A percentile compares a stretch with the other conserved stretches of the same genome.
Conservation (phyloP, 306 rosid genomes). For the Oxytropis ochrocephala region DNA sequence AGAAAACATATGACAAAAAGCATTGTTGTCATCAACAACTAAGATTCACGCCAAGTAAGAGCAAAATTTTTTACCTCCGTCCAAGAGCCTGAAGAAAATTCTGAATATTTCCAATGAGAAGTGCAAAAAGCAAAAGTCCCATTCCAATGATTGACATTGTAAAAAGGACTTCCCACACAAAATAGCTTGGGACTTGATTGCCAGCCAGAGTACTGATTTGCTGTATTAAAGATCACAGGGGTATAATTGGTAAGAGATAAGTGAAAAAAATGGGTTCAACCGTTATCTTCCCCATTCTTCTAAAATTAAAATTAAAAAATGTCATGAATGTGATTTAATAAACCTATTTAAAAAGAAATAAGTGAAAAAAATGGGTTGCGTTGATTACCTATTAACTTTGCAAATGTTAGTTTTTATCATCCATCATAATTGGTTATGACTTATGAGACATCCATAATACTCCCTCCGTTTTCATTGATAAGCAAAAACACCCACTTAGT, state of each 20-base stretch:
- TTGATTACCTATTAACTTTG: neutral
- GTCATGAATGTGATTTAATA: neutral
- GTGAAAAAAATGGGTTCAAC: too few relatives aligned
- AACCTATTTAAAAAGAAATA: neutral
- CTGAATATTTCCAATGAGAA: slow-evolving; percentile 88
- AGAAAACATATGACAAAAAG: neutral
- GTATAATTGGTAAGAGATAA: neutral
- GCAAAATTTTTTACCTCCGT: slow-evolving; percentile 42
- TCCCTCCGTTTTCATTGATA: too few relatives aligned
- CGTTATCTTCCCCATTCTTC: neutral
- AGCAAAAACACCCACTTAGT: too few relatives aligned
- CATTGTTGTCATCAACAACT: neutral
- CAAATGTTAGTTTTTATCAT: neutral
- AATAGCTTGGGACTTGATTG: slow-evolving; percentile 69
- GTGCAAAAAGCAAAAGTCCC: slow-evolving; percentile 85
- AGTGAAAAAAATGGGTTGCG: neutral
- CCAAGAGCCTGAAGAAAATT: slow-evolving; percentile 90
- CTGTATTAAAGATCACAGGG: slow-evolving; percentile 37
- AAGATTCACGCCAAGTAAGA: neutral
- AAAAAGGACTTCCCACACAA: slow-evolving; percentile 68
- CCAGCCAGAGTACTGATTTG: slow-evolving; percentile 93
- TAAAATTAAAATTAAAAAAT: neutral
- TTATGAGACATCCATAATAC: slow-evolving; percentile 4
- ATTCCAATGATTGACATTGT: slow-evolving; percentile 70
- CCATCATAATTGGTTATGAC: neutral